These are phyloP conservation scores for Nakazawaea wickerhamii DNA, from an alignment of 805 yeast genomes.

Conservation along the genomic window DNA sequence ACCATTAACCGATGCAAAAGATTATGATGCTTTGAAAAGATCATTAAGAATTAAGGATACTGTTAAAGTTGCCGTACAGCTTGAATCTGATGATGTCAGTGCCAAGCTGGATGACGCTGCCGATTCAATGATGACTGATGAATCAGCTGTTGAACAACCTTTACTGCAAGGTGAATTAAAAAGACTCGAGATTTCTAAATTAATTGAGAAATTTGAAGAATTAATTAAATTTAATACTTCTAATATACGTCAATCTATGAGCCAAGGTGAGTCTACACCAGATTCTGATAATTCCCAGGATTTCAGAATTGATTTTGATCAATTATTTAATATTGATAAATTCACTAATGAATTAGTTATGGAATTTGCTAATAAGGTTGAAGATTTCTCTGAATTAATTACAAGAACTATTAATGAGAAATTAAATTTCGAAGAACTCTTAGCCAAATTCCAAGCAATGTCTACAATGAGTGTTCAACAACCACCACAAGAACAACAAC, in stretches of 20 bases:
- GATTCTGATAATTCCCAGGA: conserved; percentile 1
- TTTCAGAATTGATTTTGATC: conserved; percentile 1
- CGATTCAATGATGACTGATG: conserved; percentile 1
- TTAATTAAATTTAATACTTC: conserved; percentile 9
- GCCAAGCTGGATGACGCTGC: not conserved
- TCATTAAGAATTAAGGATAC: conserved; percentile 44
- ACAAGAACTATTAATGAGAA: conserved; percentile 8
- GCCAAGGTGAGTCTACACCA: not conserved
- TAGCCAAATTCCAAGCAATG: not conserved
- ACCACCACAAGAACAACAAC: not conserved
- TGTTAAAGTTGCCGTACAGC: conserved; percentile 28
- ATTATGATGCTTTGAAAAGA: conserved; percentile 37
- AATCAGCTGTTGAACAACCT: not conserved
- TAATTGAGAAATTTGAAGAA: conserved; percentile 13
- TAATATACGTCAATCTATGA: conserved; percentile 2
- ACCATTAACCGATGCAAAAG: conserved; percentile 30
- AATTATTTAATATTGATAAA: conserved; percentile 7
- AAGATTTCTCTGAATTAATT: conserved; percentile 4
- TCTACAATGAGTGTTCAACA: not conserved
- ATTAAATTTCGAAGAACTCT: conserved; percentile 1
- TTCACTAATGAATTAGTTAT: conserved; percentile 4
- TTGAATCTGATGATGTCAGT: not conserved
- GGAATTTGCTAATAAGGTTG: conserved; percentile 6
- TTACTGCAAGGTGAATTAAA: conserved; percentile 5
- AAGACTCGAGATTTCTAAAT: conserved; percentile 10